Evolutionary conservation across 106 monocot species (phyloP).

Genomic region (Vanilla planifolia): DNA sequence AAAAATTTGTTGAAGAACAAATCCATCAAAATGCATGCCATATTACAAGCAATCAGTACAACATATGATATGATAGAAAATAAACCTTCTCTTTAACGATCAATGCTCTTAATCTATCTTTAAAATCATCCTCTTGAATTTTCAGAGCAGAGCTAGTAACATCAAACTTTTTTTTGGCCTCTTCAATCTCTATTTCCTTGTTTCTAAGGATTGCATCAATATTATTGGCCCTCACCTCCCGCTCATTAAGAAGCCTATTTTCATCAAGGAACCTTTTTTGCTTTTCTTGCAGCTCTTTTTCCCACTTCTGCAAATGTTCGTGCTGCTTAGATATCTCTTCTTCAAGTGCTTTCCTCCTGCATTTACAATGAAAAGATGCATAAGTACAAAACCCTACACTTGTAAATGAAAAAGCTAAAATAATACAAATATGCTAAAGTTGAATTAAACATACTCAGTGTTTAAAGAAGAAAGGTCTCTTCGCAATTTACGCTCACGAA

Average conservation of each 20-base stretch:
- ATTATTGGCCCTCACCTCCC: slow-evolving; percentile 69
- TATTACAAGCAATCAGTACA: background rate
- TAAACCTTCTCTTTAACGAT: slow-evolving; percentile 65
- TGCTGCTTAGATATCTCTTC: slow-evolving; percentile 57
- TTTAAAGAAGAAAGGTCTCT: slow-evolving; percentile 54
- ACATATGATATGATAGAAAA: slow-evolving; percentile 1
- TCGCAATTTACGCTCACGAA: slow-evolving; percentile 58
- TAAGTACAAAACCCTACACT: background rate
- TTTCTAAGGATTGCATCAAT: slow-evolving; percentile 40
- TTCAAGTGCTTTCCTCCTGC: slow-evolving; percentile 50
- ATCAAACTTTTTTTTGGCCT: slow-evolving; percentile 37
- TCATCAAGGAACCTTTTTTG: slow-evolving; percentile 81
- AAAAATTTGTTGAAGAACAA: background rate
- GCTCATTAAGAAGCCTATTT: slow-evolving; percentile 71
- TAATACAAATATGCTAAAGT: too few relatives aligned
- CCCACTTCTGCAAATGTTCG: slow-evolving; percentile 70
- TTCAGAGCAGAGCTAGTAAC: slow-evolving; percentile 34
- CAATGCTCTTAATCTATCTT: slow-evolving; percentile 40
- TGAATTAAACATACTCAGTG: slow-evolving; percentile 53
- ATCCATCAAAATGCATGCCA: background rate
- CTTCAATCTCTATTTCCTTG: slow-evolving; percentile 69
- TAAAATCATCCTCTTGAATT: slow-evolving; percentile 63
- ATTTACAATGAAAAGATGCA: background rate
- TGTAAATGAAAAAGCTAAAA: too few relatives aligned
- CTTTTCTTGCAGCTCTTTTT: slow-evolving; percentile 65